A percentile compares a stretch with the other conserved stretches of the same genome.
These are phyloP conservation scores for Tylopilus subfusipes DNA, from an alignment of 768 basidiomycete species.

Conservation along the genomic window DNA sequence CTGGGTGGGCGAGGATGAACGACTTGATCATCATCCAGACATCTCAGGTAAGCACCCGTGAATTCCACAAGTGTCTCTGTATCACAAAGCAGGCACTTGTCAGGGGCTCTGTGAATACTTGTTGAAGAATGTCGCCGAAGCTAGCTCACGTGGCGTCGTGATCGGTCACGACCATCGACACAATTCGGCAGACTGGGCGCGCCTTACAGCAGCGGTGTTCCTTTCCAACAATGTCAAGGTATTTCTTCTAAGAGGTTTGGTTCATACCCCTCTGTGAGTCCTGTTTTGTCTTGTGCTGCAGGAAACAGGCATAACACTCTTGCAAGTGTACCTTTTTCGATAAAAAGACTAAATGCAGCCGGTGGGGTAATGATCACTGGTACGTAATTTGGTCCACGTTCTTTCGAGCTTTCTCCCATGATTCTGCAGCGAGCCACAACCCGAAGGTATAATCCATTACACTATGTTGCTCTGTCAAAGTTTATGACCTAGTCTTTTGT, in stretches of 20 bases:
- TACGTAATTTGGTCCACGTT: slow-evolving; percentile 25
- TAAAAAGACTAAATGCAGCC: slow-evolving; percentile 62
- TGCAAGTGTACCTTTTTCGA: slow-evolving; percentile 75
- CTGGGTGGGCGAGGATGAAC: slow-evolving; percentile 91
- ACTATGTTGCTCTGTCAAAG: neutral
- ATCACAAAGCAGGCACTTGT: neutral
- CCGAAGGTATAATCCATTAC: slow-evolving; percentile 63
- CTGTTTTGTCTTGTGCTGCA: neutral
- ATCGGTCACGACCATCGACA: slow-evolving; percentile 86
- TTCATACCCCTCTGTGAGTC: slow-evolving; percentile 76
- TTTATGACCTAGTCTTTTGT: slow-evolving; percentile 1
- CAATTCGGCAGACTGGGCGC: slow-evolving; percentile 75
- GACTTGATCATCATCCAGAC: slow-evolving; percentile 80
- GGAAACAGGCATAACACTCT: neutral
- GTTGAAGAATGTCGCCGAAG: slow-evolving; percentile 47
- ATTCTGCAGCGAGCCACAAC: slow-evolving; percentile 70
- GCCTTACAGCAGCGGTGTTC: slow-evolving; percentile 71
- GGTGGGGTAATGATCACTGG: slow-evolving; percentile 92
- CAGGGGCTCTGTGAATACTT: slow-evolving; percentile 80
- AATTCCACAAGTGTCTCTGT: neutral
- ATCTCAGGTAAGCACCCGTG: slow-evolving; percentile 54
- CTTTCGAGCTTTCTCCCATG: neutral
- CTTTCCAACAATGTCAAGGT: slow-evolving; percentile 61
- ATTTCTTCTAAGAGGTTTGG: slow-evolving; percentile 63
- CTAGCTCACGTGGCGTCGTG: slow-evolving; percentile 63